Percentiles rank a stretch among this genome's conserved stretches.
These are phyloP conservation scores for Tulasnella sp. DNA, from an alignment of 768 basidiomycete species.

Conservation along the genomic window DNA sequence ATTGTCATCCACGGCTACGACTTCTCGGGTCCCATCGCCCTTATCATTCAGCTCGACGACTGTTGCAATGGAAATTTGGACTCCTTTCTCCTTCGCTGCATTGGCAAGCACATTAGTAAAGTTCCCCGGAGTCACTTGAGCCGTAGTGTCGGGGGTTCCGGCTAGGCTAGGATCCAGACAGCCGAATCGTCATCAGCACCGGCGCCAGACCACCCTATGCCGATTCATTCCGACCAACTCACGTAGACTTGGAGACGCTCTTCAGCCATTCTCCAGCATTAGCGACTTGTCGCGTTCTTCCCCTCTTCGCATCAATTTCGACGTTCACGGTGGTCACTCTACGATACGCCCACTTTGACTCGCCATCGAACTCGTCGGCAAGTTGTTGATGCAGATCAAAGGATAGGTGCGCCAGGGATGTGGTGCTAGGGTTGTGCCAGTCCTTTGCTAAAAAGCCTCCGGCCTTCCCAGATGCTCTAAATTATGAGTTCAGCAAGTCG, in stretches of 20 bases:
- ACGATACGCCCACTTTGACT: conserved; percentile 17
- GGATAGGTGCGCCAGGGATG: conserved; percentile 24
- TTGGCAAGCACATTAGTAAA: conserved; percentile 18
- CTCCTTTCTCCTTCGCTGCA: conserved; percentile 10
- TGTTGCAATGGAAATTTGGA: conserved; percentile 17
- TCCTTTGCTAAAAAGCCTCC: conserved; percentile 31
- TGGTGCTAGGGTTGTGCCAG: conserved; percentile 28
- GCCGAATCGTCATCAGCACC: background rate
- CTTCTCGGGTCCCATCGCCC: conserved; percentile 4
- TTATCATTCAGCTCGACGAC: conserved; percentile 6
- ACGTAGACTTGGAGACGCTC: conserved; percentile 10
- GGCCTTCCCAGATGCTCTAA: conserved; percentile 24
- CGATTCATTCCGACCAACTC: background rate
- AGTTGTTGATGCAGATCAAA: conserved; percentile 28
- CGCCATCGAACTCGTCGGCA: conserved; percentile 25
- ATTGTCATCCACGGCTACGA: background rate
- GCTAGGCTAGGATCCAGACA: background rate
- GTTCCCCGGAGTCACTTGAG: conserved; percentile 19
- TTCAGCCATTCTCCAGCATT: conserved; percentile 15
- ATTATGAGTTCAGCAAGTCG: conserved; percentile 21
- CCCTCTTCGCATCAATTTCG: conserved; percentile 6
- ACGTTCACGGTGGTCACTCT: conserved; percentile 14
- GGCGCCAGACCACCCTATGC: background rate
- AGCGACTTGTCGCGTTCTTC: conserved; percentile 6
- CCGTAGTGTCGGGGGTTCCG: conserved; percentile 16